Evolutionary conservation across 176 grass and related monocot genomes (phyloP), one percentile per base, ranked within the genome.

Genomic region (Carex parvula): DNA sequence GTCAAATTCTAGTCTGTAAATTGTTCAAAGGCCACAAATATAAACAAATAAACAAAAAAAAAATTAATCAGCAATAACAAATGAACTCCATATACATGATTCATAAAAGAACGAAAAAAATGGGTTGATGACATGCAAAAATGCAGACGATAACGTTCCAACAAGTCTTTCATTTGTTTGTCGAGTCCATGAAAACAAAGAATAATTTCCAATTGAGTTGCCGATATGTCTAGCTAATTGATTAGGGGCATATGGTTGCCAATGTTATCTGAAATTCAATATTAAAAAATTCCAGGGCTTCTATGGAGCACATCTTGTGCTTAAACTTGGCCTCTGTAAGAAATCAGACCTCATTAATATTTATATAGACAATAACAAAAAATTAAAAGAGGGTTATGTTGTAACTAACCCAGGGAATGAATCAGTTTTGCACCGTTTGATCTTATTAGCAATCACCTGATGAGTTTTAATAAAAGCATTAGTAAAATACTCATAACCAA

Each of bases 371-470:
- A 30, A 32, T n/a, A 76, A 6, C 6, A 39, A 68, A 63, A 42
- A 66, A 65, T 10, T 7, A 57, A 32, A 32, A 42, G 33, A 39
- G 80, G 8, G 22, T 2, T 70, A 11, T 74, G 14, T 26, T 41
- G 35, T n/a, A 88, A 86, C 88, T 90, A 56, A 93, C 93, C 96
- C 91, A 85, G 96, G 84, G 20, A 92, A 89, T 15, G 93, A 89
- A 55, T 98, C 96, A 39, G 96, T 95, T 92, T 98, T 98, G 89
- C 93, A 95, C 76, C 92, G 93, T 83, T 95, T 98, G 57, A 98
- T 98, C 66, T 98, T 98, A 86, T 95, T 98, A 32, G 87, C 78
- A 41, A 98, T 95, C 39, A 93, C 91, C 96, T 98, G 75, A 46
- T 81, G 80, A 86, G 71, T 29, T 15, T 53, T 35, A 83, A 61